Evolutionary conservation across 495 filamentous ascomycete genomes (phyloP).

Genomic region (Aspergillus wentii): DNA sequence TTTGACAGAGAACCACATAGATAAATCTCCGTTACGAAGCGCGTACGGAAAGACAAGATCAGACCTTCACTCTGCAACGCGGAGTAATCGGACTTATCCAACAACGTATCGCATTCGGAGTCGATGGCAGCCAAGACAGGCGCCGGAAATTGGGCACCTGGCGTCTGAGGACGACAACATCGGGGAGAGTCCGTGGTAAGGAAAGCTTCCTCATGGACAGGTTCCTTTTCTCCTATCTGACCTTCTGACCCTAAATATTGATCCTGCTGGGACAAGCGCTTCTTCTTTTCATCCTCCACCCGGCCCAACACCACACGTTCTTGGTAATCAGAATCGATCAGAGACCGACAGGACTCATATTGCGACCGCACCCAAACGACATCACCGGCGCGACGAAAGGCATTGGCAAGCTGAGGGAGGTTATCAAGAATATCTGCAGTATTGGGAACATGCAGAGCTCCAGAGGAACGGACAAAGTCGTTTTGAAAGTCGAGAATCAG

Average conservation of each 20-base stretch:
- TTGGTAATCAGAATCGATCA: slow-evolving; percentile 40
- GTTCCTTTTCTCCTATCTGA: too few relatives aligned
- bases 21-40: slow-evolving; percentile 86
- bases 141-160: slow-evolving; percentile 64
- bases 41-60: slow-evolving; percentile 64
- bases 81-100: slow-evolving; percentile 84
- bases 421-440: slow-evolving; percentile 63
- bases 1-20: slow-evolving; percentile 89
- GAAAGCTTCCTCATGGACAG: slow-evolving; percentile 59
- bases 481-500: slow-evolving; percentile 87
- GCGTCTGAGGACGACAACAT: slow-evolving; percentile 56
- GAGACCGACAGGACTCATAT: slow-evolving; percentile 56
- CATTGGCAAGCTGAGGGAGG: slow-evolving; percentile 58
- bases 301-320: slow-evolving; percentile 32
- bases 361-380: slow-evolving; percentile 85
- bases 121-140: slow-evolving; percentile 52
- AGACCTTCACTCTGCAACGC: slow-evolving; percentile 73
- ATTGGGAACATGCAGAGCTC: slow-evolving; percentile 61
- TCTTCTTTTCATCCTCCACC: slow-evolving; percentile 12
- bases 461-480: slow-evolving; percentile 72
- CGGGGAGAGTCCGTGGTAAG: slow-evolving; percentile 45
- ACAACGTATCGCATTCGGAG: slow-evolving; percentile 54
- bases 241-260: slow-evolving; percentile 16
- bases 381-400: slow-evolving; percentile 74
- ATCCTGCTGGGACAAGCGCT: slow-evolving; percentile 7